These are phyloP conservation scores for Cyclotella baltica DNA, from an alignment of 108 stramenopile genomes.

Conservation along the genomic window DNA sequence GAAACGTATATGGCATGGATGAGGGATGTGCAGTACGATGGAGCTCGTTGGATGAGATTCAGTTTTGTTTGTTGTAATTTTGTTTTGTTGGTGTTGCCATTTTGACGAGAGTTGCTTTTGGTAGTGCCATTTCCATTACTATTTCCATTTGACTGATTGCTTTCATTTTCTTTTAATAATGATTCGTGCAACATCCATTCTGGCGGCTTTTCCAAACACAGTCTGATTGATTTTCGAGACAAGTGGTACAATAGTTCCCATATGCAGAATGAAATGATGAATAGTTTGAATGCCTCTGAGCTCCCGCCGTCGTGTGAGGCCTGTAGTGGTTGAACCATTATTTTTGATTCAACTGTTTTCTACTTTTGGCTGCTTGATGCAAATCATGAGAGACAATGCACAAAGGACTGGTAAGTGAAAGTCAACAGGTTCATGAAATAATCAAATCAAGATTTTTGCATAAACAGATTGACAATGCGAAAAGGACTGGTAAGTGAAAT, in stretches of 20 bases:
- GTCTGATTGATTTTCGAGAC: slow-evolving; percentile 3
- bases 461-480: no score
- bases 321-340: slow-evolving; percentile 14
- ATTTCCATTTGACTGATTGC: slow-evolving; percentile 1
- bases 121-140: neutral
- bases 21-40: slow-evolving; percentile 51
- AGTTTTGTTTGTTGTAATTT: slow-evolving; percentile 15
- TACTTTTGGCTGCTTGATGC: neutral
- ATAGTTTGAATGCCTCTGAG: slow-evolving; percentile 14
- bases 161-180: neutral
- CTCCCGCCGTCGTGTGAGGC: slow-evolving; percentile 43
- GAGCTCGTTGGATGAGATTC: slow-evolving; percentile 33
- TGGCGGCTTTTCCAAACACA: neutral
- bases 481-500: no score
- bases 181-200: slow-evolving; percentile 12
- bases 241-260: slow-evolving; percentile 38
- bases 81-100: neutral
- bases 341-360: no score
- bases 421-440: no score
- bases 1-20: slow-evolving; percentile 47
- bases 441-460: no score
- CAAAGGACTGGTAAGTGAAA: no score
- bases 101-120: neutral
- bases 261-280: slow-evolving; percentile 20
- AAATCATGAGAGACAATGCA: neutral